Evolutionary conservation across 1,284 basidiomycete species (phyloP).

Genomic region (Thecaphora thlaspeos): DNA sequence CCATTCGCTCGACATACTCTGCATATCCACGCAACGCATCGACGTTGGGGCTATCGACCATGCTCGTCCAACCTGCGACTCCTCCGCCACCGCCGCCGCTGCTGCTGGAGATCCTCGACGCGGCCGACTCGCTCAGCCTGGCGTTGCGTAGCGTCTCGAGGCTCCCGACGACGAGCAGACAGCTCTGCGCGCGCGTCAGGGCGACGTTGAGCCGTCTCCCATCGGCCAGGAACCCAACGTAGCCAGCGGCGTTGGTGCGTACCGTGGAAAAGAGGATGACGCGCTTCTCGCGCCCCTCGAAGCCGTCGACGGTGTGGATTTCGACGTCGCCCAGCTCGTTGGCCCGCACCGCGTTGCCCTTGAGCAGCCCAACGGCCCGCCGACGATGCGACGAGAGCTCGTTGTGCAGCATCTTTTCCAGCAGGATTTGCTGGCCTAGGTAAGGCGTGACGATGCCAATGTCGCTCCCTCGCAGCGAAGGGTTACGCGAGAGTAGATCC

Average conservation of each 20-base stretch:
- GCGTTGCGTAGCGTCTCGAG: constrained; percentile 65
- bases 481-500: constrained; percentile 43
- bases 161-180: constrained; percentile 85
- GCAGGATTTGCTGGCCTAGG: constrained; percentile 43
- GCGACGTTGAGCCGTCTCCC: constrained; percentile 95
- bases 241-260: constrained; percentile 66
- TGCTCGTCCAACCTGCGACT: no score
- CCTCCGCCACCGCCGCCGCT: no score
- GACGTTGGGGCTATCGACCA: constrained; percentile 27
- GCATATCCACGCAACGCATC: constrained; percentile 25
- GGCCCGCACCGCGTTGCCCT: constrained; percentile 3
- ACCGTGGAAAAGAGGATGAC: constrained; percentile 92
- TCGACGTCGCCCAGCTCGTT: constrained; percentile 66
- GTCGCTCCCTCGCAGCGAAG: constrained; percentile 34
- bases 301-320: constrained; percentile 88
- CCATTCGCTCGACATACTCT: constrained; percentile 17
- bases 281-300: constrained; percentile 94
- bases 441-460: constrained; percentile 56
- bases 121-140: constrained; percentile 37
- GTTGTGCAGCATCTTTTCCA: constrained; percentile 43
- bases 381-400: constrained; percentile 17
- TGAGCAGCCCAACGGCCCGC: constrained; percentile 7
- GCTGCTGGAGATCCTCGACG: constrained; percentile 6
- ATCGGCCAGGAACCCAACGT: constrained; percentile 88
- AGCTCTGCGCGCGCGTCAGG: constrained; percentile 85